phyloP scores from a whole-genome alignment of 352 stramenopile species.

The Ophiocytium majus region DNA sequence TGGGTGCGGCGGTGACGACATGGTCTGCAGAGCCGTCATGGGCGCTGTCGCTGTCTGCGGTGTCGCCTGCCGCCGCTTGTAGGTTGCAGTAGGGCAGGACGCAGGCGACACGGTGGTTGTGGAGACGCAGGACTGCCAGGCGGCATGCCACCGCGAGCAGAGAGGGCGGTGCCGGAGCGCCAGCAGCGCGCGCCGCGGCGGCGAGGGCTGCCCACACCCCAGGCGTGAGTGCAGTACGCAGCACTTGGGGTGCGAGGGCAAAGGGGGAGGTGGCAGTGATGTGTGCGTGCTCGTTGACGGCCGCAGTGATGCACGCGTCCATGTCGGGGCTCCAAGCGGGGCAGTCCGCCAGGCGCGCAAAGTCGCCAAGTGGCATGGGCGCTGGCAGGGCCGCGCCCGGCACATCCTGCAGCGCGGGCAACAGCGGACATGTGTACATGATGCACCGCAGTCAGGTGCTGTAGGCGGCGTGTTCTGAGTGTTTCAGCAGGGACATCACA shows the following conservation, averaged over 20 bases:
- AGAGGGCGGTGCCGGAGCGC: background rate
- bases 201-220: slow-evolving; percentile 3
- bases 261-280: slow-evolving; percentile 30
- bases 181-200: too few relatives aligned
- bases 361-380: background rate
- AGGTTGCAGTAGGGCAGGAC: slow-evolving; percentile 39
- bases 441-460: background rate
- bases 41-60: too few relatives aligned
- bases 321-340: slow-evolving; percentile 35
- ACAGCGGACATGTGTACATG: background rate
- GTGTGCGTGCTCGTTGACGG: slow-evolving; percentile 34
- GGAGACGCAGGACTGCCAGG: slow-evolving; percentile 34
- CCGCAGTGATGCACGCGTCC: slow-evolving; percentile 33
- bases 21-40: background rate
- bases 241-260: slow-evolving; percentile 28
- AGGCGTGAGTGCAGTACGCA: slow-evolving; percentile 25
- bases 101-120: slow-evolving; percentile 37
- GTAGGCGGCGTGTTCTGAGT: background rate
- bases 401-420: background rate
- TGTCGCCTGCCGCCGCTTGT: too few relatives aligned
- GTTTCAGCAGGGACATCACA: background rate
- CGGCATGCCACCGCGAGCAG: slow-evolving; percentile 23
- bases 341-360: slow-evolving; percentile 36
- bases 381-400: background rate
- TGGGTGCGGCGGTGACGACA: background rate